Base-by-base conservation (phyloP, 139 green algal species). In the Diplosphaera chodatii region DNA sequence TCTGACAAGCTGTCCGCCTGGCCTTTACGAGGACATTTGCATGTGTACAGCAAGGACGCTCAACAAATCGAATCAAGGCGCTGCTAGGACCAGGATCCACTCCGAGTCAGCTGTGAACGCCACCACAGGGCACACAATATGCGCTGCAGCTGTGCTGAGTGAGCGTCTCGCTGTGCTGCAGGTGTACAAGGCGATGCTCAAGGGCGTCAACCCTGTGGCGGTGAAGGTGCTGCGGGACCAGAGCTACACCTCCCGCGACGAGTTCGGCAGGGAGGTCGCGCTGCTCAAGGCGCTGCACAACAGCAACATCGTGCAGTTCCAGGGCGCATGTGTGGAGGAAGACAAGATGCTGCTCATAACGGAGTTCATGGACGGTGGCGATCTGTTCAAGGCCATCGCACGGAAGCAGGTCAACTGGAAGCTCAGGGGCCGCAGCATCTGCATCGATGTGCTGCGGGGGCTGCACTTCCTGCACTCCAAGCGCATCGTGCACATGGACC, bases 401-500 rank as follows among this genome's bases (percentile, higher is more conserved):
- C 48, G 48, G 16, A 59, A 59, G 48, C 48, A 59, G 16, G 48
- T 59, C 10, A n/a, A 10, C 48, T 59, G 48, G 48, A 59, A 59
- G 16, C 48, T 59, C 16, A 23, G 48, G 31, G 77, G 77, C 22
- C 28, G 30, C 30, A 32, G 70, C 62, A 66, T 80, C 18, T 69
- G 69, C 0, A 40, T 80, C 64, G 75, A 80, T 56, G 32, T 72
- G 4, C 30, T 34, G 16, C 56, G 71, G 20, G 75, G 69, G 28
- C 64, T 80, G 66, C 32, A 55, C 31, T 80, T 73, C 66, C 64
- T 80, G 70, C 69, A 76, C 71, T 40, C 32, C 59, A 62, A 65
- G 48, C 25, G 55, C n/a, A 59, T 75, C 27, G 55, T 64, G 3
- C 69, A 74, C 63, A 56, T 75, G 21, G 75, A 80, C 34, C 21